phyloP scores from a whole-genome alignment of 2,329 filamentous ascomycete species.

The Colletotrichum zoysiae region DNA sequence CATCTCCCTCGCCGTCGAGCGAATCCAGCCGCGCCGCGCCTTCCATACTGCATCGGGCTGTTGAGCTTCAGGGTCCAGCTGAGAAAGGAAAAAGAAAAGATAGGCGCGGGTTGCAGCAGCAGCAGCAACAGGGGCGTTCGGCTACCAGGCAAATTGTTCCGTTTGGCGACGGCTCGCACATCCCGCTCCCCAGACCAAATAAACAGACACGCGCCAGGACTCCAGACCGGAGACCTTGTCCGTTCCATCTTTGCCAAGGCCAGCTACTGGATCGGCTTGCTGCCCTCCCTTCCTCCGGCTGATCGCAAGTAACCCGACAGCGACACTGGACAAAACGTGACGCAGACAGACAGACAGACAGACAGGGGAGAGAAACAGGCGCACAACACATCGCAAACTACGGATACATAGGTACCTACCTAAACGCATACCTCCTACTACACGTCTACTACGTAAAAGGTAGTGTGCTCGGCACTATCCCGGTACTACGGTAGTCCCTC shows the following conservation, averaged over 20 bases:
- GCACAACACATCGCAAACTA: no score
- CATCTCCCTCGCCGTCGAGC: constrained; percentile 17
- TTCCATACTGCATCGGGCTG: constrained; percentile 22
- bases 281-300: constrained; percentile 2
- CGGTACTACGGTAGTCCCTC: neutral
- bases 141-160: constrained; percentile 37
- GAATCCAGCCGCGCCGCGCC: constrained; percentile 13
- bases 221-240: neutral
- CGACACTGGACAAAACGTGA: constrained; percentile 5
- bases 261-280: neutral
- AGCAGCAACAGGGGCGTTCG: constrained; percentile 30
- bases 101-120: constrained; percentile 32
- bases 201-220: neutral
- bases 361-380: constrained; percentile 8
- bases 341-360: neutral
- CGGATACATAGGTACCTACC: no score
- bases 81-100: neutral
- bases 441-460: neutral
- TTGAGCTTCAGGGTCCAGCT: constrained; percentile 38
- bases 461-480: constrained; percentile 3
- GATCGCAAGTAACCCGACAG: constrained; percentile 29
- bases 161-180: constrained; percentile 35
- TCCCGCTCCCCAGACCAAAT: constrained; percentile 8
- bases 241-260: neutral
- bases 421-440: neutral